A percentile compares a stretch with the other conserved stretches of the same genome.
phyloP scores from a whole-genome alignment of 2,329 filamentous ascomycete genomes.

The Apiospora pterosperma region DNA sequence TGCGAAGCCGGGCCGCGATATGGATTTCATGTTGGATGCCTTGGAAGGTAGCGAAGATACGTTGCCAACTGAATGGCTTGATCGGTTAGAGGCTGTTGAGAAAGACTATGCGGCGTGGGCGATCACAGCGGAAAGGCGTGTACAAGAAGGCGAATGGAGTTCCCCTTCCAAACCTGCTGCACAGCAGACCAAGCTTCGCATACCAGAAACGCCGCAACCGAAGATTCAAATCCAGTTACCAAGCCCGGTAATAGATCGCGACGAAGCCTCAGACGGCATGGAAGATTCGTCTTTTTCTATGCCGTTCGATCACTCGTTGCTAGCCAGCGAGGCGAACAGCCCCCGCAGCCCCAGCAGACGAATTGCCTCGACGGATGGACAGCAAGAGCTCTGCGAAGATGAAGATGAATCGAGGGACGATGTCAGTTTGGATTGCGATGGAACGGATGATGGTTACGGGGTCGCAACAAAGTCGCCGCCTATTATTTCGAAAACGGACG shows the following conservation, averaged over 20 bases:
- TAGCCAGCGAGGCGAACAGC: conserved; percentile 9
- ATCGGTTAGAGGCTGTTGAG: conserved; percentile 79
- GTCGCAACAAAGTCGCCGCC: neutral
- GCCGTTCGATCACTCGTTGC: conserved; percentile 14
- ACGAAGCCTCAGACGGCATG: conserved; percentile 5
- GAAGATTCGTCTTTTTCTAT: conserved; percentile 7
- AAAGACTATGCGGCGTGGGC: conserved; percentile 77
- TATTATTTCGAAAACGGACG: neutral
- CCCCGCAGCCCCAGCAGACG: conserved; percentile 5
- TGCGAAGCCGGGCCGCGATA: conserved; percentile 61
- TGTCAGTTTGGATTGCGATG: conserved; percentile 13
- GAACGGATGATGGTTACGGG: conserved; percentile 7
- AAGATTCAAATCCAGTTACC: conserved; percentile 24
- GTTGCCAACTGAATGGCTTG: conserved; percentile 82
- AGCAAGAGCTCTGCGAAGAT: conserved; percentile 13
- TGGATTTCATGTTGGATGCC: conserved; percentile 84
- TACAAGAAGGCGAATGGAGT: conserved; percentile 63
- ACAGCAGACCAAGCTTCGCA: neutral
- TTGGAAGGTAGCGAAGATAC: conserved; percentile 82
- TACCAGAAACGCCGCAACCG: conserved; percentile 18
- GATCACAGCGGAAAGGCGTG: conserved; percentile 68
- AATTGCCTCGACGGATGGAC: conserved; percentile 5
- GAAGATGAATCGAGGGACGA: conserved; percentile 15
- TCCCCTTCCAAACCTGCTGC: conserved; percentile 9
- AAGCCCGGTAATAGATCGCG: conserved; percentile 20